These are phyloP conservation scores for Mortierella claussenii DNA, from an alignment of 192 early-diverging fungal genomes.

Conservation along the genomic window DNA sequence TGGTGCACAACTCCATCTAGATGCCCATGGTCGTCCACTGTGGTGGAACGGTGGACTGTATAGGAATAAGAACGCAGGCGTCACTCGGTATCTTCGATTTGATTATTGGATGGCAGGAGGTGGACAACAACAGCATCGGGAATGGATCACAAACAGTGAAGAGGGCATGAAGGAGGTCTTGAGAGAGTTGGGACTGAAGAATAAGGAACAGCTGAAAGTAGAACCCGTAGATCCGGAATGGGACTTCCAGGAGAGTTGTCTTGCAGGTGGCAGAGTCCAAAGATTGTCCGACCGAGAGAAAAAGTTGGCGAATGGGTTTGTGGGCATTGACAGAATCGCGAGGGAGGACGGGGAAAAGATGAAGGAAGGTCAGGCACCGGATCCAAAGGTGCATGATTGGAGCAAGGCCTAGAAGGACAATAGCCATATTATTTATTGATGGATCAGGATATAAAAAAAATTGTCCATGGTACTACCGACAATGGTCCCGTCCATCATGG, in stretches of 20 bases:
- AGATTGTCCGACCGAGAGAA: slow-evolving; percentile 8
- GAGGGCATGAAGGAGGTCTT: slow-evolving; percentile 22
- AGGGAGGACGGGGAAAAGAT: slow-evolving; percentile 10
- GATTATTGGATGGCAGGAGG: slow-evolving; percentile 49
- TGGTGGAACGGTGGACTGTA: slow-evolving; percentile 66
- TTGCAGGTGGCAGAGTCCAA: slow-evolving; percentile 16
- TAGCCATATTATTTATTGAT: no score
- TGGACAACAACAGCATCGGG: slow-evolving; percentile 29
- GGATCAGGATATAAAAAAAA: no score
- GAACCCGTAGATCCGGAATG: slow-evolving; percentile 32
- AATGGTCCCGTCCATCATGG: no score
- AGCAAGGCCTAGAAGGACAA: slow-evolving; percentile 2
- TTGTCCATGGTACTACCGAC: no score
- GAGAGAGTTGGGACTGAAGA: slow-evolving; percentile 14
- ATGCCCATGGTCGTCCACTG: slow-evolving; percentile 42
- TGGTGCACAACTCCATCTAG: slow-evolving; percentile 58
- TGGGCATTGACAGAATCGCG: slow-evolving; percentile 34
- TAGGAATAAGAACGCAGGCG: slow-evolving; percentile 56
- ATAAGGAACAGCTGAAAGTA: slow-evolving; percentile 11
- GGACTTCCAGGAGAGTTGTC: slow-evolving; percentile 40
- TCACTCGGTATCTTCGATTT: slow-evolving; percentile 50
- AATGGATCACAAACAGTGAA: slow-evolving; percentile 13
- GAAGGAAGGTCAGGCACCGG: neutral
- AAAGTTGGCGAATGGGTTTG: slow-evolving; percentile 31
- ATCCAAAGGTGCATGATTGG: slow-evolving; percentile 27